A percentile compares a stretch with the other conserved stretches of the same genome.
Conservation (phyloP, 1,284 basidiomycete species). For the Phylloporus gajari region DNA sequence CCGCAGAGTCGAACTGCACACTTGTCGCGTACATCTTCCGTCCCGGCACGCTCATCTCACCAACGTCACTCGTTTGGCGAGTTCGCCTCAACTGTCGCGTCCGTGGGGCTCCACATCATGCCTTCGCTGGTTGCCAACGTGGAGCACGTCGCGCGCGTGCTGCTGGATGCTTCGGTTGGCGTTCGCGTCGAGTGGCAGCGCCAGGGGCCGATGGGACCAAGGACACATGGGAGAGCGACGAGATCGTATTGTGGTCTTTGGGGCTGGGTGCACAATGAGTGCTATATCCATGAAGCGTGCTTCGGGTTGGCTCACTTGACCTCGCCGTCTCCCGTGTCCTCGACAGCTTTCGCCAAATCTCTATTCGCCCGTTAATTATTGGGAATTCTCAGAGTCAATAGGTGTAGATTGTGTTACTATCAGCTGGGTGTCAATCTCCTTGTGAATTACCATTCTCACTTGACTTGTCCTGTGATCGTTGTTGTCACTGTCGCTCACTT, state of each 20-base stretch:
- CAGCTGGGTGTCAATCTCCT: too few species aligned
- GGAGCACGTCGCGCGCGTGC: conserved; percentile 31
- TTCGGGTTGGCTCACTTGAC: not conserved
- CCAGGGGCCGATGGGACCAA: conserved; percentile 25
- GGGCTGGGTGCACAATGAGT: conserved; percentile 36
- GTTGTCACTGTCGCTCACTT: too few species aligned
- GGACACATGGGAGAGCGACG: conserved; percentile 42
- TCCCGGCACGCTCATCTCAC: conserved; percentile 32
- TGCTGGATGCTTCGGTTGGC: conserved; percentile 42
- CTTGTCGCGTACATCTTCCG: conserved; percentile 33
- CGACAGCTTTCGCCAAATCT: too few species aligned
- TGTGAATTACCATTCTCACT: too few species aligned
- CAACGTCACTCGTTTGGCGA: conserved; percentile 27
- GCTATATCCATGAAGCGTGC: not conserved
- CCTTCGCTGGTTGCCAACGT: conserved; percentile 38
- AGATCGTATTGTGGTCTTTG: conserved; percentile 37
- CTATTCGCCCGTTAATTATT: too few species aligned
- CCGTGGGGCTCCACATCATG: conserved; percentile 31
- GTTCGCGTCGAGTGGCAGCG: conserved; percentile 42
- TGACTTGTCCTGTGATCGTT: too few species aligned
- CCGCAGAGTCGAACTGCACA: conserved; percentile 23
- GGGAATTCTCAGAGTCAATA: too few species aligned
- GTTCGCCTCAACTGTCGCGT: conserved; percentile 28
- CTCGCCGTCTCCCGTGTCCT: not conserved
- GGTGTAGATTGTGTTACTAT: too few species aligned